Evolutionary conservation across 352 stramenopile species (phyloP), one percentile per base, ranked within the genome.

Genomic region (Phytophthora sansomeana): DNA sequence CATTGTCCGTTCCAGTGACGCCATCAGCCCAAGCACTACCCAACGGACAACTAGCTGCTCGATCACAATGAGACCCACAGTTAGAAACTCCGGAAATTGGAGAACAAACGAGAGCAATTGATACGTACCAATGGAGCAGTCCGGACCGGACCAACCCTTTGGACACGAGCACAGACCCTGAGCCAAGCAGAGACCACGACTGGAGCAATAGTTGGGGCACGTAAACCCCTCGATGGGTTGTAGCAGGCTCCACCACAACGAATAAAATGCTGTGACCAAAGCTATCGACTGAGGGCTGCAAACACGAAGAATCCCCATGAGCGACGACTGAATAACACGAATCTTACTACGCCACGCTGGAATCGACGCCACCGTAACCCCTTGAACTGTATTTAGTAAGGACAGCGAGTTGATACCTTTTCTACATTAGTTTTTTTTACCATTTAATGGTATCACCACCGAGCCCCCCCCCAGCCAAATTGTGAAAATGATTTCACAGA

Each of bases 121-220:
- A 38, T 1, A 57, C 39, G 36, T 35, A 86, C 77, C 74, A 5
- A 90, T 69, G 11, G 83, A 88, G 73, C 85, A 94, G 54, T 90
- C 80, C 5, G 72, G 58, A 7, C 83, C 84, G 14, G 67, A 74
- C 74, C 77, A 92, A 9, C 62, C 58, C 5, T 58, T 51, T 4
- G 80, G 75, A 57, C 85, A 94, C 30, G 55, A 52, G 39, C 85
- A 92, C 36, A 90, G 47, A 30, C 85, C 83, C 48, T 87, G 78
- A 3, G 59, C 63, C 16, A 80, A 56, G 33, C 86, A 94, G 53
- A 92, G 54, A 8, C 86, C 86, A n/a, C 84, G 78, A 52, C 74
- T 73, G 9, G 80, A 91, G 69, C 84, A 94, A 51, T 84, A 91
- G 53, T 89, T 88, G 19, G 83, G 83, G 42, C 85, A 94, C 35